Conservation (phyloP, 192 early-diverging fungal genomes). For the Paraglomus occultum region DNA sequence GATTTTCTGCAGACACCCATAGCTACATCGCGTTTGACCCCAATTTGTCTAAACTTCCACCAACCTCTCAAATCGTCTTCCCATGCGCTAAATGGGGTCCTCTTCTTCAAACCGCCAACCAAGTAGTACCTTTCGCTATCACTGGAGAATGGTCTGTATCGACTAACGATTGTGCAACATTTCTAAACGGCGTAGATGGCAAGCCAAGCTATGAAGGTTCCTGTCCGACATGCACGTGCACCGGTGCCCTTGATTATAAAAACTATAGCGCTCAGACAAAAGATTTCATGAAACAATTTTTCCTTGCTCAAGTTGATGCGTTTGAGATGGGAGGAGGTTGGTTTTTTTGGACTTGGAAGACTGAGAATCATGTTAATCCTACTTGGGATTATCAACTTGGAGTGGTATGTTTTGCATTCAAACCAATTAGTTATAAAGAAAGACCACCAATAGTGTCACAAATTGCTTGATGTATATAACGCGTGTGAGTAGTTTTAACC, state of each 20-base stretch:
- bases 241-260: constrained; percentile 45
- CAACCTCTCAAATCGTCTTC: constrained; percentile 29
- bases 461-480: background rate
- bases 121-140: constrained; percentile 55
- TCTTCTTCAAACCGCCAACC: constrained; percentile 20
- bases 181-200: constrained; percentile 63
- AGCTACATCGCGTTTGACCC: constrained; percentile 49
- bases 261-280: constrained; percentile 47
- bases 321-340: constrained; percentile 61
- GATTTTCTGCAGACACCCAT: constrained; percentile 42
- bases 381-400: constrained; percentile 71
- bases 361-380: constrained; percentile 59
- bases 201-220: constrained; percentile 66
- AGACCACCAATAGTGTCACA: background rate
- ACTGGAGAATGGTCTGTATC: constrained; percentile 73
- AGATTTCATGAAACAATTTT: constrained; percentile 47
- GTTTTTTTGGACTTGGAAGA: constrained; percentile 75
- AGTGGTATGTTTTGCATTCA: constrained; percentile 30
- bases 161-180: constrained; percentile 71
- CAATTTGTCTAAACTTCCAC: constrained; percentile 34
- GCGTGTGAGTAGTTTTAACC: background rate
- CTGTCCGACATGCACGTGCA: constrained; percentile 56
- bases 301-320: constrained; percentile 59
- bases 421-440: background rate
- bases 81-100: constrained; percentile 33